Base-by-base conservation (phyloP, 2,329 filamentous ascomycete genomes). In the Didymella segeticola region DNA sequence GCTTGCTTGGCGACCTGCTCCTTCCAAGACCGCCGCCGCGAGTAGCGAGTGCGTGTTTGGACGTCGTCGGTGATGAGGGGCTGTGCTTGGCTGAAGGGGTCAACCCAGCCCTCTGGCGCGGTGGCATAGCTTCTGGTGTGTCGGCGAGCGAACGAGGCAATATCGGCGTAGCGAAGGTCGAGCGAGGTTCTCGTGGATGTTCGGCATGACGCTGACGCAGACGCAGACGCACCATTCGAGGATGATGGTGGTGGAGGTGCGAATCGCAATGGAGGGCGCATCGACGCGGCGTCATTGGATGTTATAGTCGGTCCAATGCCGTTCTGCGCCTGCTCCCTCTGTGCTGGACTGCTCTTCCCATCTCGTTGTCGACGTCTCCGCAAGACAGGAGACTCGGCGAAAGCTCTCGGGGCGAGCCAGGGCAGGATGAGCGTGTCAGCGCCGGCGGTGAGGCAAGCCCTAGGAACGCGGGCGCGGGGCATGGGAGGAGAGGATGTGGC, bases 331-430 rank as follows among this genome's bases (percentile, higher is more conserved):
- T 63, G 41, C 57, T 64, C 56, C 61, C 64, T 53, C 50, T 56
- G 56, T 57, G 47, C 15, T 22, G 46, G 14, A 14, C 39, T 36
- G 46, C 34, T 43, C 25, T 15, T 34, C 36, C 22, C 51, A 58
- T 61, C 33, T 10, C 53, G 55, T 38, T 31, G 50, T 49, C 52
- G 53, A 41, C 61, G 57, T 27, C 38, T 56, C 34, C 53, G 53
- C 20, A 37, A 14, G 27, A 61, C 56, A 49, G 59, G 60, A 47
- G 64, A 55, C 45, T 61, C 64, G 60, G 59, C 63, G 53, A 69
- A 71, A 53, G 64, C 67, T 53, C 72, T 63, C 25, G 75, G 75
- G 19, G 74, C 74, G 47, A 77, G 73, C 54, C 77, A 75, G 10
- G 74, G 71, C 15, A 77, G 69, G 43, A 75, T 34, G 33, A 70